Evolutionary conservation across 2,329 filamentous ascomycete species (phyloP).

Genomic region (Alternaria sp.): DNA sequence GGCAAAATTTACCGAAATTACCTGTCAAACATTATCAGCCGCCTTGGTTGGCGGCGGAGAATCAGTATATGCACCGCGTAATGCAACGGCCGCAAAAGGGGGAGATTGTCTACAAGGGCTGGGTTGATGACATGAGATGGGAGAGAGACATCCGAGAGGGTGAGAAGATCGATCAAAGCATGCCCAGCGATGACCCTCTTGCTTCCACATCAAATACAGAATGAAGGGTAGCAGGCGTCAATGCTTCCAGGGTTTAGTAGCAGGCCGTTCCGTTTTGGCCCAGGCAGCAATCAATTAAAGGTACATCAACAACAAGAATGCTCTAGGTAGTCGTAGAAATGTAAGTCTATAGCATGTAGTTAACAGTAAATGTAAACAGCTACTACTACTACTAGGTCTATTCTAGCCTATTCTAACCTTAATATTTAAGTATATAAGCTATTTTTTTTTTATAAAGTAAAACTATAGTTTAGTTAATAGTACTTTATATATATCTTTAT

Average conservation of each 20-base stretch:
- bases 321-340: not conserved
- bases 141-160: not conserved
- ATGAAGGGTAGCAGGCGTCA: not conserved
- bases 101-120: not conserved
- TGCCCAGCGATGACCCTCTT: not conserved
- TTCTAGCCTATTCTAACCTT: no score
- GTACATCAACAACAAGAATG: not conserved
- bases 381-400: no score
- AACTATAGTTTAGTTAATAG: no score
- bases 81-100: not conserved
- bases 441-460: no score
- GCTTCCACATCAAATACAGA: not conserved
- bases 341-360: not conserved
- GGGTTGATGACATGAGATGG: not conserved
- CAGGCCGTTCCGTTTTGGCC: not conserved
- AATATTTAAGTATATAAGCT: no score
- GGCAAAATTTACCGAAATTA: not conserved
- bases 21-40: not conserved
- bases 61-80: not conserved
- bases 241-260: not conserved
- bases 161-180: not conserved
- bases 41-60: not conserved
- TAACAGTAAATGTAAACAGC: no score
- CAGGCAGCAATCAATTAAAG: not conserved
- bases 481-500: no score